phyloP scores from a whole-genome alignment of 1,139 yeast species.

The Petasospora rhodanensis region DNA sequence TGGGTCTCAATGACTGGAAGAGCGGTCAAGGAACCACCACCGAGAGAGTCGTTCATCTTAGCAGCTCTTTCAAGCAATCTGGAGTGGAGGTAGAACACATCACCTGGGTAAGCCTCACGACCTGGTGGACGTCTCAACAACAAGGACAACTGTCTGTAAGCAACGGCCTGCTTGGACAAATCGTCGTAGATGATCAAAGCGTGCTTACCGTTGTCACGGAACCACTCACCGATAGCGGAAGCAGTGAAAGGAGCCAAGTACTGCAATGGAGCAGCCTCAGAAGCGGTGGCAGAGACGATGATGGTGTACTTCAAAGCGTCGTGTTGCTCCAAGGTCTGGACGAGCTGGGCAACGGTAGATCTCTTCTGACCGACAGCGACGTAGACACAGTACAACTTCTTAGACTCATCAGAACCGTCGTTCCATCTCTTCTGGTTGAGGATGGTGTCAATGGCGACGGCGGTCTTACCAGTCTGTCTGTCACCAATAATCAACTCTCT shows the following conservation, averaged over 20 bases:
- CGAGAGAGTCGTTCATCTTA: slow-evolving; percentile 85
- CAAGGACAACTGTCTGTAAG: slow-evolving; percentile 98
- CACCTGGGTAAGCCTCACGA: slow-evolving; percentile 25
- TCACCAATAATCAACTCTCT: slow-evolving; percentile 99
- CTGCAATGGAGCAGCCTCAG: slow-evolving; percentile 99
- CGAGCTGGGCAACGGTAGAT: slow-evolving; percentile 99
- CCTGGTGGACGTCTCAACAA: slow-evolving; percentile 56
- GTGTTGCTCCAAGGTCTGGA: slow-evolving; percentile 96
- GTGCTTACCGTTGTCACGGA: slow-evolving; percentile 99
- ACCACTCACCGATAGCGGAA: slow-evolving; percentile 99
- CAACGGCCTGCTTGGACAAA: slow-evolving; percentile 99
- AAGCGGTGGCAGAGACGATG: slow-evolving; percentile 99
- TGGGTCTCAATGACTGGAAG: slow-evolving; percentile 96
- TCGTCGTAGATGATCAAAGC: slow-evolving; percentile 97
- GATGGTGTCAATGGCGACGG: slow-evolving; percentile 97
- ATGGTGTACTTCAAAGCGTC: slow-evolving; percentile 98
- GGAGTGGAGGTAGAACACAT: slow-evolving; percentile 37
- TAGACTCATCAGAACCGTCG: slow-evolving; percentile 87
- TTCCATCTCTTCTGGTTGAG: slow-evolving; percentile 99
- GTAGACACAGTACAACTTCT: slow-evolving; percentile 99
- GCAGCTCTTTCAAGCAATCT: slow-evolving; percentile 97
- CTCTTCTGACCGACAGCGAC: slow-evolving; percentile 99
- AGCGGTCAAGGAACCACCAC: slow-evolving; percentile 95
- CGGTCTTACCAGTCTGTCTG: slow-evolving; percentile 99
- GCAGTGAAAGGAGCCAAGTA: slow-evolving; percentile 99